A percentile compares a stretch with the other conserved stretches of the same genome.
Conservation (phyloP, 2,329 filamentous ascomycete species). For the Trichoderma sp. region DNA sequence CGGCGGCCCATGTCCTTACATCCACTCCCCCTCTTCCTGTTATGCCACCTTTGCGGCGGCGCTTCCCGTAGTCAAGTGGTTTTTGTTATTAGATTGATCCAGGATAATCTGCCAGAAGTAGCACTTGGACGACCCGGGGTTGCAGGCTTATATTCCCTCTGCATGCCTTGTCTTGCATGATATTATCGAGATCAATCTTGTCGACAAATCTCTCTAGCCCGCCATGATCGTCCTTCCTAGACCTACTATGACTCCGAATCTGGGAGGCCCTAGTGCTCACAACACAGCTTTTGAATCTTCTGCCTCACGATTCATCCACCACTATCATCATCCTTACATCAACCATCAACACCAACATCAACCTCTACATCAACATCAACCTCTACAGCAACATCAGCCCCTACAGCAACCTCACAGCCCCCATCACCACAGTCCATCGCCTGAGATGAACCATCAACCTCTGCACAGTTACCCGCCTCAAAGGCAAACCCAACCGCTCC, state of each 20-base stretch:
- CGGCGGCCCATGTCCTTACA: constrained; percentile 19
- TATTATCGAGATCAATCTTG: constrained; percentile 30
- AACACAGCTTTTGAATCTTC: constrained; percentile 7
- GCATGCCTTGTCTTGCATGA: constrained; percentile 27
- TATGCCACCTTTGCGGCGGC: constrained; percentile 21
- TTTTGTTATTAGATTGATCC: constrained; percentile 23
- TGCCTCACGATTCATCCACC: constrained; percentile 1
- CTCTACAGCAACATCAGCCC: background rate
- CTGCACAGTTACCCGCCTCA: background rate
- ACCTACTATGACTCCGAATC: constrained; percentile 26
- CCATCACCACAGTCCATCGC: background rate
- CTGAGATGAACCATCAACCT: background rate
- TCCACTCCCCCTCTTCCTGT: constrained; percentile 14
- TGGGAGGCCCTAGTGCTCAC: constrained; percentile 24
- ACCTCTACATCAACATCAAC: constrained; percentile 6
- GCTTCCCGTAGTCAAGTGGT: constrained; percentile 17
- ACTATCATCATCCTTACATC: constrained; percentile 16
- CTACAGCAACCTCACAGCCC: background rate
- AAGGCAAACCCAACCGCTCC: background rate
- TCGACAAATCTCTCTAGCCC: constrained; percentile 22
- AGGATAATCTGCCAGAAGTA: constrained; percentile 20
- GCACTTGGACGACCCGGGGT: constrained; percentile 13
- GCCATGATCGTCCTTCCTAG: constrained; percentile 36
- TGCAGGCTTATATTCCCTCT: constrained; percentile 28
- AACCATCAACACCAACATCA: constrained; percentile 2